Conservation (phyloP, 805 yeast species). For the Candida sphagnicola region DNA sequence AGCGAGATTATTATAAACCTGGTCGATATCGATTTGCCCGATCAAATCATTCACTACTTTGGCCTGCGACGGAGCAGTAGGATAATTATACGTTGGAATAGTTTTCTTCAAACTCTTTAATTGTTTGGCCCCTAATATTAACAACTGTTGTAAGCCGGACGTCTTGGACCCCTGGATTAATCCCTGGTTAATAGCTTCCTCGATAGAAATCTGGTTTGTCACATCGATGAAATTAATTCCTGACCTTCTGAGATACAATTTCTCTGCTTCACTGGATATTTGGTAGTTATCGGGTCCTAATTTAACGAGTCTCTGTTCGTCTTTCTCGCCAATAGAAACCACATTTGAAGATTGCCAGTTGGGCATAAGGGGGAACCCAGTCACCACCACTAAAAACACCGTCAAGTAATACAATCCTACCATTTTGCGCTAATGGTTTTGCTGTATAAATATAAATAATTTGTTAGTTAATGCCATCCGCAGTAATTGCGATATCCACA, state of each 20-base stretch:
- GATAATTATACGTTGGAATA: conserved; percentile 47
- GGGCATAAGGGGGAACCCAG: conserved; percentile 4
- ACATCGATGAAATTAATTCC: conserved; percentile 63
- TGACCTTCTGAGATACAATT: conserved; percentile 30
- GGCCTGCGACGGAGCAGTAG: conserved; percentile 36
- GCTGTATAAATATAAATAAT: no score
- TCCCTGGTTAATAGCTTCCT: conserved; percentile 29
- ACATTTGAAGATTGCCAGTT: conserved; percentile 3
- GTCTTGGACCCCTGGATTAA: conserved; percentile 8
- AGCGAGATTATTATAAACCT: conserved; percentile 52
- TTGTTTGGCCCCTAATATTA: conserved; percentile 23
- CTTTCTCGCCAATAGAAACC: background rate
- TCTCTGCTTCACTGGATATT: conserved; percentile 34
- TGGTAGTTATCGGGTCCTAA: conserved; percentile 27
- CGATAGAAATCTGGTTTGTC: conserved; percentile 43
- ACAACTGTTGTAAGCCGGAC: conserved; percentile 11
- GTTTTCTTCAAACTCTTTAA: conserved; percentile 17
- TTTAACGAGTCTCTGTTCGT: conserved; percentile 26
- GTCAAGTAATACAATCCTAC: background rate
- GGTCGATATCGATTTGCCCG: conserved; percentile 40
- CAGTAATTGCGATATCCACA: no score
- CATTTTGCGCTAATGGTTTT: no score
- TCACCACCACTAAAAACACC: background rate
- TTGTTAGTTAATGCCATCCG: background rate
- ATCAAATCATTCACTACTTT: conserved; percentile 40